A percentile compares a stretch with the other conserved stretches of the same genome.
Conservation (phyloP, 1,284 basidiomycete genomes). For the Trametes polyzona region DNA sequence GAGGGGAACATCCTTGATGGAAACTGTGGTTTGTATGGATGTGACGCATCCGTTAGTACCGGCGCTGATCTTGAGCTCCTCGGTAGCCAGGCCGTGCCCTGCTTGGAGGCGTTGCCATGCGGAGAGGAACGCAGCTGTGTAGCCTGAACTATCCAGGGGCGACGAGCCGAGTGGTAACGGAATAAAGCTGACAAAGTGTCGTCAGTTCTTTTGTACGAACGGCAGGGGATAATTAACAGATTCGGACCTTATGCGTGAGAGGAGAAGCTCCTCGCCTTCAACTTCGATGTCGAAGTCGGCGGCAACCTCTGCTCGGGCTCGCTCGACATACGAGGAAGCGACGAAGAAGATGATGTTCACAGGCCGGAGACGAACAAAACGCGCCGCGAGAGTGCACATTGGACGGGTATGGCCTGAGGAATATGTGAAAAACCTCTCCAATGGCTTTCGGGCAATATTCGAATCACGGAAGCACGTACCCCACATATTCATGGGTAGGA, state of each 20-base stretch:
- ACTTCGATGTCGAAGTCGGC: not conserved
- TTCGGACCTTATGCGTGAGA: not conserved
- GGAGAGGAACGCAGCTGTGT: not conserved
- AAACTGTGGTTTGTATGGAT: not conserved
- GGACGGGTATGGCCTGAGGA: constrained; percentile 5
- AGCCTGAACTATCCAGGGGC: not conserved
- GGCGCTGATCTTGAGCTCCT: not conserved
- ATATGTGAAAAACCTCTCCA: no score
- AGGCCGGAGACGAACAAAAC: constrained; percentile 1
- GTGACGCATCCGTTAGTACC: not conserved
- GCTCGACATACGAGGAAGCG: not conserved
- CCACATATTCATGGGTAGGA: constrained; percentile 2
- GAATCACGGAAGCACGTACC: not conserved
- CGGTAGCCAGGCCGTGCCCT: not conserved
- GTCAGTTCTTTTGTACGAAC: not conserved
- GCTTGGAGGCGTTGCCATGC: not conserved
- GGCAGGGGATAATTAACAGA: not conserved
- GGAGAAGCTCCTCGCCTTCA: not conserved
- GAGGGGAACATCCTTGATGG: not conserved
- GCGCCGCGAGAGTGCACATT: constrained; percentile 1
- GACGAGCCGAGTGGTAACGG: not conserved
- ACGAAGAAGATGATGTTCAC: not conserved
- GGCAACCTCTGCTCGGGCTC: not conserved
- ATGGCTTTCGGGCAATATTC: no score
- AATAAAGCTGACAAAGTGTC: not conserved